Conservation (phyloP, 2,329 filamentous ascomycete genomes). For the Aspergillus thermomutatus region DNA sequence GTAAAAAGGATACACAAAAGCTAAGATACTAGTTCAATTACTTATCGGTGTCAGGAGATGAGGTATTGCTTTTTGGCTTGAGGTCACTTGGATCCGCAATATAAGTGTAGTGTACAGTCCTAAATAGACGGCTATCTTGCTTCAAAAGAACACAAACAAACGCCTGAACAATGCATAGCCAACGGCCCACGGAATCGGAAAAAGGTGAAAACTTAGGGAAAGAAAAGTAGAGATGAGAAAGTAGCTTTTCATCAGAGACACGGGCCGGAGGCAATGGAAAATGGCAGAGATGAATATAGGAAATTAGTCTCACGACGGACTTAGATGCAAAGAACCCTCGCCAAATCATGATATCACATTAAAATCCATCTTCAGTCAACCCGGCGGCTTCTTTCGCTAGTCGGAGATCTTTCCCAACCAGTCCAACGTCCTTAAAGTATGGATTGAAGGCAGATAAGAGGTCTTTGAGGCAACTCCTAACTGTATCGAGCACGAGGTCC, state of each 20-base stretch:
- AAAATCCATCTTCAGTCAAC: constrained; percentile 18
- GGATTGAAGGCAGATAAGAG: constrained; percentile 70
- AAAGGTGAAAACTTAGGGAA: not conserved
- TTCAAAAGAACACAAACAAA: constrained; percentile 8
- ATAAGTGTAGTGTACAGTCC: not conserved
- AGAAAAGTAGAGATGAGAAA: constrained; percentile 14
- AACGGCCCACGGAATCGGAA: not conserved
- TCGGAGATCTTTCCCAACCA: constrained; percentile 68
- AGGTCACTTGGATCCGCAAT: not conserved
- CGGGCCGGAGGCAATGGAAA: constrained; percentile 3
- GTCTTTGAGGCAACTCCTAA: constrained; percentile 63
- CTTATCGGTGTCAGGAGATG: not conserved
- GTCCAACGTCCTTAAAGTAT: constrained; percentile 67
- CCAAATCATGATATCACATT: no score
- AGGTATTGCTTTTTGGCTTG: not conserved
- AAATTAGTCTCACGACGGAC: no score
- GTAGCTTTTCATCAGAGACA: constrained; percentile 6
- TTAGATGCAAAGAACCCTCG: no score
- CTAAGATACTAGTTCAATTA: not conserved
- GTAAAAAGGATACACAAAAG: not conserved
- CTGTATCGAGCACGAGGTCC: constrained; percentile 62
- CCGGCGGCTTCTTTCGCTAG: constrained; percentile 64
- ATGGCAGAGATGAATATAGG: not conserved
- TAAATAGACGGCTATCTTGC: not conserved
- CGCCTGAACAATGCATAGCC: constrained; percentile 27